These are phyloP conservation scores for Conticribra weissflogii DNA, from an alignment of 108 stramenopile species.

Conservation along the genomic window DNA sequence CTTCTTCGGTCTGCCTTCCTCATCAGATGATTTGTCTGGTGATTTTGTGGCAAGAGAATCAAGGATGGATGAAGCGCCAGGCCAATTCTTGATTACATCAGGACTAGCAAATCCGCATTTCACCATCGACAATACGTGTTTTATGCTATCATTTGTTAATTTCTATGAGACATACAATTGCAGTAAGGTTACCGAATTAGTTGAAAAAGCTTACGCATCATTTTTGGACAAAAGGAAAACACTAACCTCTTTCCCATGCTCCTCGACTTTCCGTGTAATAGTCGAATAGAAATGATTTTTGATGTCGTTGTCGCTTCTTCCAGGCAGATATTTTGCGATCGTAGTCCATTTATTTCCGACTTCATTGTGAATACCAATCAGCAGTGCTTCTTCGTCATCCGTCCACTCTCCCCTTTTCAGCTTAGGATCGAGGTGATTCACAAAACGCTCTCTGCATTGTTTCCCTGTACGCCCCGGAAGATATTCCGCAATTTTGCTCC, in stretches of 20 bases:
- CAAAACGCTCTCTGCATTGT: conserved; percentile 98
- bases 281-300: conserved; percentile 97
- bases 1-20: no score
- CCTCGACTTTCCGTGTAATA: conserved; percentile 80
- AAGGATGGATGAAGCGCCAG: background rate
- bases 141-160: conserved; percentile 71
- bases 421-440: conserved; percentile 94
- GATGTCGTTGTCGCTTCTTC: conserved; percentile 88
- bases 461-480: conserved; percentile 98
- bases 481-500: conserved; percentile 91
- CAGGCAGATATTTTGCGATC: conserved; percentile 93
- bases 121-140: conserved; percentile 75
- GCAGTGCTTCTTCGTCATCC: conserved; percentile 91
- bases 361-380: conserved; percentile 85
- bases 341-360: conserved; percentile 89
- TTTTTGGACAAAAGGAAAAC: no score
- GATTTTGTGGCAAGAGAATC: no score
- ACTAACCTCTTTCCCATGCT: conserved; percentile 82
- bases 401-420: conserved; percentile 95
- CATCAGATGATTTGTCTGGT: no score
- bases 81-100: conserved; percentile 19
- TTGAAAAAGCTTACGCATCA: no score
- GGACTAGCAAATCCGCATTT: conserved; percentile 11
- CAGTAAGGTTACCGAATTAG: background rate
- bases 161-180: conserved; percentile 49